Conservation (phyloP, 2,329 filamentous ascomycete genomes). For the Curvularia lunata region DNA sequence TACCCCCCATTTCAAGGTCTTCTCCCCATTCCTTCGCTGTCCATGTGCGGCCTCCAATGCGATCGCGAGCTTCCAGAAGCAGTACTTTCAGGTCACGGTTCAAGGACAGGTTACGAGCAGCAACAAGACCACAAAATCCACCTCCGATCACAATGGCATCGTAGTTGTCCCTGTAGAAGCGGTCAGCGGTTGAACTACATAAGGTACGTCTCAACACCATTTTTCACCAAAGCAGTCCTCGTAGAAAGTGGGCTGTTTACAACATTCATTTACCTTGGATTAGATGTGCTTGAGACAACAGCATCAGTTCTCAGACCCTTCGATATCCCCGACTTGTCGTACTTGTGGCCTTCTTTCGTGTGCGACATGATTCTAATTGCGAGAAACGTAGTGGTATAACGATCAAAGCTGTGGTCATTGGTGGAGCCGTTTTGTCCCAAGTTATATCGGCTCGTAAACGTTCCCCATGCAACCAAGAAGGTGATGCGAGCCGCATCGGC, state of each 20-base stretch:
- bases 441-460: background rate
- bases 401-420: background rate
- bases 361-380: background rate
- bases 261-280: background rate
- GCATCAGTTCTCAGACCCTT: slow-evolving; percentile 1
- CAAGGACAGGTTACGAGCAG: slow-evolving; percentile 1
- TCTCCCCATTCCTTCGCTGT: slow-evolving; percentile 1
- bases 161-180: background rate
- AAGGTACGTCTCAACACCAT: background rate
- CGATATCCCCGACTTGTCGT: background rate
- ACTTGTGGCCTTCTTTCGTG: slow-evolving; percentile 1
- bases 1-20: background rate
- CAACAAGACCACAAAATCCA: slow-evolving; percentile 1
- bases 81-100: background rate
- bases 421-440: background rate
- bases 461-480: background rate
- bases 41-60: background rate
- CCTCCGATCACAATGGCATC: background rate
- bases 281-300: background rate
- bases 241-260: background rate
- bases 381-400: background rate
- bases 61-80: slow-evolving; percentile 1
- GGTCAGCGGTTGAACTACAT: background rate
- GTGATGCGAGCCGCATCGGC: background rate
- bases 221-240: background rate